phyloP scores from a whole-genome alignment of 371 early-diverging fungal species.

The Zychaea mexicana region DNA sequence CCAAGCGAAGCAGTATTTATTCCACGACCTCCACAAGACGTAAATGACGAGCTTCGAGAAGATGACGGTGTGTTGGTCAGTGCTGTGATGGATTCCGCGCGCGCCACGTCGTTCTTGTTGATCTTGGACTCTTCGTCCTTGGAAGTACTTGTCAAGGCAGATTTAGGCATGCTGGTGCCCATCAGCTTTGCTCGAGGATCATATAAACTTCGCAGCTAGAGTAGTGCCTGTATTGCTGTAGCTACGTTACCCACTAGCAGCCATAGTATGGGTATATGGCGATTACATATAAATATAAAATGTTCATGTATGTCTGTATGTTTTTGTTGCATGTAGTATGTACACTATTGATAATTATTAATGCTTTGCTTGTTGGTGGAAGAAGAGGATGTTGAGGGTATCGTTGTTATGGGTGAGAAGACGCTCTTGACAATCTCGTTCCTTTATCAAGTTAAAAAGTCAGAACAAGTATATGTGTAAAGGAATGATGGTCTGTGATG shows the following conservation, averaged over 20 bases:
- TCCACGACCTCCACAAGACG: constrained; percentile 43
- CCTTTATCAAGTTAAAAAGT: background rate
- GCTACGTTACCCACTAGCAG: background rate
- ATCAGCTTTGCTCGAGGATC: constrained; percentile 64
- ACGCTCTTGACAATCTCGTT: constrained; percentile 21
- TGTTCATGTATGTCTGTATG: background rate
- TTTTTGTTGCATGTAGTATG: background rate
- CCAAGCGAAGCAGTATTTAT: constrained; percentile 79
- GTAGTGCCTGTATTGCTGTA: background rate
- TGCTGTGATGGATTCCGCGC: constrained; percentile 70
- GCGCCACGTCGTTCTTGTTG: constrained; percentile 68
- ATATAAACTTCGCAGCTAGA: constrained; percentile 23
- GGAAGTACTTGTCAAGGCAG: constrained; percentile 62
- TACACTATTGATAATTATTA: background rate
- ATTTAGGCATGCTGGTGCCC: constrained; percentile 63
- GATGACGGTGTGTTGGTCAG: constrained; percentile 77
- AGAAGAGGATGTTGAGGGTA: background rate
- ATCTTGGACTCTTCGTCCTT: constrained; percentile 72
- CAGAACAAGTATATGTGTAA: background rate
- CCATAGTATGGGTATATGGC: background rate
- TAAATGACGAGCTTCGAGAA: constrained; percentile 45
- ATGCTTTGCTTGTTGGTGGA: background rate
- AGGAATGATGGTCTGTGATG: constrained; percentile 1
- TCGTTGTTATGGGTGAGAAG: constrained; percentile 6
- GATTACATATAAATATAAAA: background rate